Conservation (phyloP, 176 grass and related monocot genomes). For the Triticum aestivum region IWGSC_CS_RefSeq_v2.1 NC_057803.1:429185138-429185637, state of each 20-base stretch:
- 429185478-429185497: constrained; percentile 37
- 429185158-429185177: background rate
- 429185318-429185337: background rate
- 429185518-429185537: constrained; percentile 45
- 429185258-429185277: background rate
- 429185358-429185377: constrained; percentile 27
- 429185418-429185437: constrained; percentile 4
- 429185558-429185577: constrained; percentile 47
- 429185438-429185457: background rate
- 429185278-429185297: constrained; percentile 41
- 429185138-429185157: background rate
- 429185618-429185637: constrained; percentile 54
- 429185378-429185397: background rate
- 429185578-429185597: constrained; percentile 25
- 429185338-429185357: constrained; percentile 14
- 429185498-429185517: constrained; percentile 18
- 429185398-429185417: constrained; percentile 23
- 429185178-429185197: background rate
- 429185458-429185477: constrained; percentile 47
- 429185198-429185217: background rate
- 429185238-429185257: constrained; percentile 26
- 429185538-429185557: constrained; percentile 46
- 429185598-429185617: constrained; percentile 41
- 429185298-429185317: constrained; percentile 18
- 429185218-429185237: background rate